Base-by-base conservation (phyloP, 768 basidiomycete species). In the Amanita molliuscula region DNA sequence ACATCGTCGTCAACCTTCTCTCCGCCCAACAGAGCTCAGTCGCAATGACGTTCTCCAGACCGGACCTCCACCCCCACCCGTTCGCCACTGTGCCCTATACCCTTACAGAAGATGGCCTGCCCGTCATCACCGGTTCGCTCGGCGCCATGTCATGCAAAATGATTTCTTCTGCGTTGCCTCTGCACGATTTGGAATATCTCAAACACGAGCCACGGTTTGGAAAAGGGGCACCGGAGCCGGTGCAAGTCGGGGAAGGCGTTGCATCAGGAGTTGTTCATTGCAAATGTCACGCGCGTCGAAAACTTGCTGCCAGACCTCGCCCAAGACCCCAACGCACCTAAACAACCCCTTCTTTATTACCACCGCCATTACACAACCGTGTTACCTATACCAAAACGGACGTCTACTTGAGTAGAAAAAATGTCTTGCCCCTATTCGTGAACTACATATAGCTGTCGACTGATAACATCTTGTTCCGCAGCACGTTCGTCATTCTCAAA, bases 1-100 rank as follows among this genome's bases (percentile, higher is more conserved):
- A 83, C 57, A 73, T 95, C 74, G 78, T 88, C 45, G 69, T 96
- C 52, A 92, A 92, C 65, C 67, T 95, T 42, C 78, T 96, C 42
- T 82, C 87, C 1, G 76, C 82, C 0, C 59, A 70, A 2, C 88
- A 92, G 61, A 70, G 77, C 3, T 57, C 70, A 28, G 59, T 79
- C 13, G 91, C 91, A 0, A 59, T 78, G 21, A 68, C 69, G 25
- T 93, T 95, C 60, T 86, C 93, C 0, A 68, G 82, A 44, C 78
- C 85, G 8, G 84, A 87, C 59, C 63, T 85, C 7, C 61, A 84
- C 52, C 78, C 83, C 0, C 65, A 68, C 3, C 84, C 86, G 3
- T 88, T 81, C 57, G 50, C 62, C 20, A 56, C 59, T 11, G 58
- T 70, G 7, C 61, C 56, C 1, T 75, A 77, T 60, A 61, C 59